Evolutionary conservation across 1,284 basidiomycete species (phyloP).

Genomic region (Malassezia caprae): DNA sequence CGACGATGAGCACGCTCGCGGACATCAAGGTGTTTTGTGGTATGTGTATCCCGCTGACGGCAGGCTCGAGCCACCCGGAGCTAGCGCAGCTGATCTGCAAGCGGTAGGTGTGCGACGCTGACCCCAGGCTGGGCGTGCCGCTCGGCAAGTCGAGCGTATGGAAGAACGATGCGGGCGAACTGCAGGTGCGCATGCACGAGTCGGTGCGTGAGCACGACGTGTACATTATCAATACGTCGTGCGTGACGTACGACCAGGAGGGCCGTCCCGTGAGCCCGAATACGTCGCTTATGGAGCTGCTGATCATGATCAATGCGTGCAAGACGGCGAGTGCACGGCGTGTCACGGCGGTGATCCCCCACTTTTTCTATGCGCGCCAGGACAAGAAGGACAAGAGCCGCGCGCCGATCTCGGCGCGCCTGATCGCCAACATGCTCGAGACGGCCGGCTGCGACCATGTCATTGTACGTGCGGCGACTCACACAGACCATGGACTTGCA

Average conservation of each 20-base stretch:
- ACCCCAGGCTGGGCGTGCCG: constrained; percentile 33
- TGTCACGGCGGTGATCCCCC: constrained; percentile 72
- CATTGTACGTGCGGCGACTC: constrained; percentile 60
- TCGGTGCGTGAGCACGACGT: constrained; percentile 97
- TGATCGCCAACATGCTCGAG: constrained; percentile 98
- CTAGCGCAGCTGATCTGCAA: constrained; percentile 85
- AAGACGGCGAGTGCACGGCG: constrained; percentile 73
- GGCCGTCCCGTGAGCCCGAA: constrained; percentile 27
- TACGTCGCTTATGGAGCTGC: constrained; percentile 85
- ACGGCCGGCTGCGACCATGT: constrained; percentile 97
- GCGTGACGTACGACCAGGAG: constrained; percentile 54
- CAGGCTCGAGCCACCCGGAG: constrained; percentile 64
- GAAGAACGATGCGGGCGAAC: constrained; percentile 83
- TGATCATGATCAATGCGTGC: constrained; percentile 99
- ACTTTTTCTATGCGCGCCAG: constrained; percentile 52
- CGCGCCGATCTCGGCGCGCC: constrained; percentile 94
- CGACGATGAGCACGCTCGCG: constrained; percentile 19
- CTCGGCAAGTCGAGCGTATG: constrained; percentile 59
- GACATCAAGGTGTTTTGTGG: constrained; percentile 30
- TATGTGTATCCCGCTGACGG: neutral
- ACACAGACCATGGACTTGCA: constrained; percentile 51
- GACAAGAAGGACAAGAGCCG: constrained; percentile 99
- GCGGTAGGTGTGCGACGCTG: constrained; percentile 55
- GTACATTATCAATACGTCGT: constrained; percentile 94
- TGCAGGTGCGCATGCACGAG: constrained; percentile 80